Base-by-base conservation (phyloP, 495 filamentous ascomycete species). In the Podospora anserina region DNA sequence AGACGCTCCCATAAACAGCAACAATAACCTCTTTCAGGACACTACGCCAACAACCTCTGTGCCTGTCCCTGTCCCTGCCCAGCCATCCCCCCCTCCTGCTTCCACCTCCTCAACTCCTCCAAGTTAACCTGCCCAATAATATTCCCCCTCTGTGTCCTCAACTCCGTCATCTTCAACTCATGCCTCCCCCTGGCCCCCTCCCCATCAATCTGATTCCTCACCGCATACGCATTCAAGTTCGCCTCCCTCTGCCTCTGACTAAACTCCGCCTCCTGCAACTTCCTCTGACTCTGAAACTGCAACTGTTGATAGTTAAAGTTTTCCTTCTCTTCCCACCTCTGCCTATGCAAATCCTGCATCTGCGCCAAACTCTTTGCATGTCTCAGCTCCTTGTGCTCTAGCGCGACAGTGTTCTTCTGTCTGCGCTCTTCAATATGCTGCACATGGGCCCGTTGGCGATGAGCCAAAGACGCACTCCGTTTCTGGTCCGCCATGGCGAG, bases 101-200 rank as follows among this genome's bases (percentile, higher is more conserved):
- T 69, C 72, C 74, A 76, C 60, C 71, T 66, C 67, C 68, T 72
- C 63, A 77, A 18, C 64, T 77, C 73, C 19, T 71, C 66, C 68
- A 75, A 55, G 27, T 75, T 69, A 0, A 74, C 74, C 56, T 72
- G 66, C 13, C 75, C 75, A 64, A 74, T 75, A 9, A 77, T 63
- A 53, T 75, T 68, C 9, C 75, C 75, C 60, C 73, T 68, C 20
- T 69, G 61, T 19, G 71, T 72, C 63, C 63, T 66, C 54, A 75
- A 18, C 60, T 68, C 70, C 6, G 73, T 74, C 75, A 75, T 75
- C 19, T 68, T 64, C 67, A 69, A 57, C 27, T 67, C 66, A 15
- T 71, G 66, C 39, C 55, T 64, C 61, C 64, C 68, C 13, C 32
- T 63, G 2, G 61, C 34, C 11, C 57, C 4, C 6, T 27, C n/a